Percentiles rank a stretch among this genome's conserved stretches.
Evolutionary conservation across 2,329 filamentous ascomycete species (phyloP).

Genomic region (Claviceps paspali): DNA sequence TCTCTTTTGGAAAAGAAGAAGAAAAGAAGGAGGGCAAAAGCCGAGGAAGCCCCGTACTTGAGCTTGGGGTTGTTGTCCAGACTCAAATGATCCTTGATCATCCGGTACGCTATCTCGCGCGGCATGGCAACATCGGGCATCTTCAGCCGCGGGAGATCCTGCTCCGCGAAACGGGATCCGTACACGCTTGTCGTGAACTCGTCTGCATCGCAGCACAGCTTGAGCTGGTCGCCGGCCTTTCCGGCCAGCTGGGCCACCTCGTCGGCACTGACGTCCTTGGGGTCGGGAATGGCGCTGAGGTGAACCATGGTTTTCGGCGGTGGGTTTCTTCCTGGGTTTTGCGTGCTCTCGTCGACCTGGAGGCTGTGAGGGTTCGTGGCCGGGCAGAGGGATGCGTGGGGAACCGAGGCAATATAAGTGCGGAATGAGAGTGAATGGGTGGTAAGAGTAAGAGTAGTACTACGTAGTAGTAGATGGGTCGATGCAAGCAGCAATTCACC

Average conservation of each 20-base stretch:
- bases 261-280: constrained; percentile 2
- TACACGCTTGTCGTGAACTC: constrained; percentile 70
- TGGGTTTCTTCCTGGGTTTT: too few relatives aligned
- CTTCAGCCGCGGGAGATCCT: constrained; percentile 66
- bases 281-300: constrained; percentile 24
- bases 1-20: not conserved
- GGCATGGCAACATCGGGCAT: constrained; percentile 91
- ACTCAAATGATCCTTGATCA: constrained; percentile 92
- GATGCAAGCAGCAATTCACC: too few relatives aligned
- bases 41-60: constrained; percentile 46
- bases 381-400: too few relatives aligned
- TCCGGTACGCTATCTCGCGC: constrained; percentile 77
- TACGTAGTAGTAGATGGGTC: too few relatives aligned
- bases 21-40: too few relatives aligned
- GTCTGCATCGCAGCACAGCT: constrained; percentile 36
- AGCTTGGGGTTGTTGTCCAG: constrained; percentile 85
- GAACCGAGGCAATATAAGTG: too few relatives aligned
- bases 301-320: constrained; percentile 35
- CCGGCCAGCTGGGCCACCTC: constrained; percentile 18
- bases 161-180: constrained; percentile 66
- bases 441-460: too few relatives aligned
- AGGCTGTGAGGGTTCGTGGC: not conserved
- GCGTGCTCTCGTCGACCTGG: too few relatives aligned
- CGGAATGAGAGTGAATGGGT: too few relatives aligned
- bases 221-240: constrained; percentile 22